These are phyloP conservation scores for Phytopythium oedochilum DNA, from an alignment of 352 stramenopile genomes.

Conservation along the genomic window DNA sequence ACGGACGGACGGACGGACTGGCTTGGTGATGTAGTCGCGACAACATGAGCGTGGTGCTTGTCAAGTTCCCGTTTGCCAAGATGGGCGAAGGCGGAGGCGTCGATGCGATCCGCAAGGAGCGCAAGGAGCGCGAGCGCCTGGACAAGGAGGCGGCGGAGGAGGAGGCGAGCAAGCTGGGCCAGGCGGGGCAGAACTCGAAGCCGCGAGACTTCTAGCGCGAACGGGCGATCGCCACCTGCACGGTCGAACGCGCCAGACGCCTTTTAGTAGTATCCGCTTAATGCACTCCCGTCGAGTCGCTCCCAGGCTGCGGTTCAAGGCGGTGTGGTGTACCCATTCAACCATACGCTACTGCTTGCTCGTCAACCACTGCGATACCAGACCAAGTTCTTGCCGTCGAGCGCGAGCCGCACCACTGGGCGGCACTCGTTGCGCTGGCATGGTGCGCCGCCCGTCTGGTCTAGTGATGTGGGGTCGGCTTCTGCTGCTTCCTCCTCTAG, in stretches of 20 bases:
- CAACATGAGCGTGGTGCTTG: slow-evolving; percentile 83
- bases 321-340: background rate
- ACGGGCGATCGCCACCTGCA: background rate
- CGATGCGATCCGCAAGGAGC: slow-evolving; percentile 47
- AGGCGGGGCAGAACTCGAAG: slow-evolving; percentile 6
- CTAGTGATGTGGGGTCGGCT: background rate
- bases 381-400: too few relatives aligned
- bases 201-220: background rate
- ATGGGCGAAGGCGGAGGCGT: slow-evolving; percentile 62
- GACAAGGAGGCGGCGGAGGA: slow-evolving; percentile 33
- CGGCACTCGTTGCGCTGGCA: background rate
- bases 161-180: slow-evolving; percentile 12
- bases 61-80: slow-evolving; percentile 71
- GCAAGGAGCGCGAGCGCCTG: slow-evolving; percentile 14
- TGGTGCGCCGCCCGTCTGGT: background rate
- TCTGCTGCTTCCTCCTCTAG: background rate
- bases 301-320: background rate
- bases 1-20: too few relatives aligned
- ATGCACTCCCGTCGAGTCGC: background rate
- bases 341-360: background rate
- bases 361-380: background rate
- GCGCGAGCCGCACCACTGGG: too few relatives aligned
- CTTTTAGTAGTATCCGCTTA: background rate
- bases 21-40: slow-evolving; percentile 44
- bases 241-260: background rate